Evolutionary conservation across 106 monocot genomes (phyloP).

Genomic region (Posidonia australis): DNA sequence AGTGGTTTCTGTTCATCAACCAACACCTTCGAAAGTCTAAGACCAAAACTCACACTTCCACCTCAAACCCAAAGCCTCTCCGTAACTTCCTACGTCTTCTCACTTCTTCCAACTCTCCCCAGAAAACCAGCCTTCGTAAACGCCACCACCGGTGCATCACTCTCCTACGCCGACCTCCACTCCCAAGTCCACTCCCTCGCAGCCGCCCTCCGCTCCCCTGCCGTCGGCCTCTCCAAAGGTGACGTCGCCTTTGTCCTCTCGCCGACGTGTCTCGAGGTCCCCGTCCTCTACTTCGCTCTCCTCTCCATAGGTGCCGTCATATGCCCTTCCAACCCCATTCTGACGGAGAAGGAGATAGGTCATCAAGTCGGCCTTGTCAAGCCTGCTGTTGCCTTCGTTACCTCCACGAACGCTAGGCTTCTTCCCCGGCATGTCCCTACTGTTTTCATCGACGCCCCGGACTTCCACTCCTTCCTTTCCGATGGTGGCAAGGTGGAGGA

Average conservation of each 20-base stretch:
- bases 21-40: slow-evolving; percentile 43
- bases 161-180: slow-evolving; percentile 32
- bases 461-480: neutral
- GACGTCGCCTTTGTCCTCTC: slow-evolving; percentile 29
- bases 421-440: slow-evolving; percentile 1
- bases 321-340: slow-evolving; percentile 49
- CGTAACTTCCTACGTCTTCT: slow-evolving; percentile 23
- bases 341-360: slow-evolving; percentile 44
- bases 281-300: slow-evolving; percentile 26
- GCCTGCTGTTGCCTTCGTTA: slow-evolving; percentile 39
- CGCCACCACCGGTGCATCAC: slow-evolving; percentile 15
- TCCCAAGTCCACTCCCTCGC: slow-evolving; percentile 25
- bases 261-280: slow-evolving; percentile 9
- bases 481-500: neutral
- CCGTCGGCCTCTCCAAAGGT: slow-evolving; percentile 17
- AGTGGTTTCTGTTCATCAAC: slow-evolving; percentile 36
- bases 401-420: slow-evolving; percentile 29
- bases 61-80: slow-evolving; percentile 19
- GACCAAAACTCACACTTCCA: slow-evolving; percentile 19
- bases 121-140: slow-evolving; percentile 21
- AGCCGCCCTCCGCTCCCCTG: slow-evolving; percentile 13
- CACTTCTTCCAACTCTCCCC: slow-evolving; percentile 14
- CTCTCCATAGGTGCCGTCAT: slow-evolving; percentile 53
- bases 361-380: slow-evolving; percentile 37
- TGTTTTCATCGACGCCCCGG: slow-evolving; percentile 28